Percentiles rank a stretch among this genome's conserved stretches.
These are phyloP conservation scores for Blepharisma stoltei DNA, from an alignment of 73 alveolate species.

Conservation along the genomic window DNA sequence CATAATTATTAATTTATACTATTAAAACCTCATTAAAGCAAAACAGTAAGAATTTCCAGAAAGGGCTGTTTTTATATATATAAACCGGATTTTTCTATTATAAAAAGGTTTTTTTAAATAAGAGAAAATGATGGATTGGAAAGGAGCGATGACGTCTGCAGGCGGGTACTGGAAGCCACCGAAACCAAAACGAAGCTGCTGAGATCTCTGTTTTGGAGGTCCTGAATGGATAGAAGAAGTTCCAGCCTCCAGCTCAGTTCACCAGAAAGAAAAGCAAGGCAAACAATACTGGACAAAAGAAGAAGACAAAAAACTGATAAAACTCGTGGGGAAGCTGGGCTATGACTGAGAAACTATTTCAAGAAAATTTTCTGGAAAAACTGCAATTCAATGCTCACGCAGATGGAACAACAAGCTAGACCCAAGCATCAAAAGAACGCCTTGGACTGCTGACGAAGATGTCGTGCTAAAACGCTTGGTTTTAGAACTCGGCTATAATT, in stretches of 20 bases:
- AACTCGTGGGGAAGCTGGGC: not conserved
- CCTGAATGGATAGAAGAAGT: not conserved
- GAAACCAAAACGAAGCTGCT: not conserved
- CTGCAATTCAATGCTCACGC: not conserved
- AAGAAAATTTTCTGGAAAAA: not conserved
- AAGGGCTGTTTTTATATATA: too few relatives aligned
- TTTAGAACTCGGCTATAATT: slow-evolving; percentile 9
- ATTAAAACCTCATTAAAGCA: too few relatives aligned
- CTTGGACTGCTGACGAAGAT: slow-evolving; percentile 93
- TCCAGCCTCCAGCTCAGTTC: not conserved
- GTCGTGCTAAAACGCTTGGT: slow-evolving; percentile 7
- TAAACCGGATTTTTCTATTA: too few relatives aligned
- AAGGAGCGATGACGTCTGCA: slow-evolving; percentile 1
- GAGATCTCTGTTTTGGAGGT: slow-evolving; percentile 1
- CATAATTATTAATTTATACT: too few relatives aligned
- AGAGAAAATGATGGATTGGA: not conserved
- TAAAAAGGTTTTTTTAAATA: too few relatives aligned
- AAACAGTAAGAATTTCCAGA: too few relatives aligned
- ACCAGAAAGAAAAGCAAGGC: not conserved
- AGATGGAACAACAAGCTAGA: slow-evolving; percentile 64
- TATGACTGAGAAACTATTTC: slow-evolving; percentile 36
- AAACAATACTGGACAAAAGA: slow-evolving; percentile 24
- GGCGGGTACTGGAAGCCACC: slow-evolving; percentile 18
- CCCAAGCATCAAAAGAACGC: slow-evolving; percentile 86
- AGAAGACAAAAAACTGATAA: not conserved